Conservation (phyloP, 1,284 basidiomycete species). For the Paramarasmius palmivorus region DNA sequence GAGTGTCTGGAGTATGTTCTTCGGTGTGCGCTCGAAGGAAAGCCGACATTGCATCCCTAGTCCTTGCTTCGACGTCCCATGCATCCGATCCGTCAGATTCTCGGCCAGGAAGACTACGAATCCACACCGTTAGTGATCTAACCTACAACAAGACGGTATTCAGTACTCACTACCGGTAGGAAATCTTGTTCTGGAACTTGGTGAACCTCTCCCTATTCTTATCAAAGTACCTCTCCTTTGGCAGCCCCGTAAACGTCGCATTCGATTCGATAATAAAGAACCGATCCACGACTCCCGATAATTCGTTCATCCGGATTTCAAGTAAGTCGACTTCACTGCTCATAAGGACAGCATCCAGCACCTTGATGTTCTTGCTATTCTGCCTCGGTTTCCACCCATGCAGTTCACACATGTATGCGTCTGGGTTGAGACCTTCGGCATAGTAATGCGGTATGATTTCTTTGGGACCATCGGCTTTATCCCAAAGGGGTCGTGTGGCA, state of each 20-base stretch:
- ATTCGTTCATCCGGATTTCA: conserved; percentile 68
- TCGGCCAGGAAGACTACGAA: conserved; percentile 37
- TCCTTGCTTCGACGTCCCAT: conserved; percentile 40
- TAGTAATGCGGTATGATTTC: conserved; percentile 55
- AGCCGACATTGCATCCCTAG: conserved; percentile 43
- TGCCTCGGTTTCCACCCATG: conserved; percentile 54
- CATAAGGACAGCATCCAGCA: conserved; percentile 60
- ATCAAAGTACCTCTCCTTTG: conserved; percentile 56
- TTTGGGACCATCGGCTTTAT: conserved; percentile 49
- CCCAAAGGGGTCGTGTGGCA: conserved; percentile 67
- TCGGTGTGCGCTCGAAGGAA: conserved; percentile 40
- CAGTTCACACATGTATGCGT: conserved; percentile 46
- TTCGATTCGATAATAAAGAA: conserved; percentile 72
- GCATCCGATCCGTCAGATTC: conserved; percentile 36
- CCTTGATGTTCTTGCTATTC: conserved; percentile 28
- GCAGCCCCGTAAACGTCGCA: conserved; percentile 60
- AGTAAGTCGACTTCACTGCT: conserved; percentile 70
- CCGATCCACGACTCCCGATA: conserved; percentile 57
- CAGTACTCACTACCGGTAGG: conserved; percentile 45
- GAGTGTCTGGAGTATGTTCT: conserved; percentile 28
- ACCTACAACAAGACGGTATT: not conserved
- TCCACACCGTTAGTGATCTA: not conserved
- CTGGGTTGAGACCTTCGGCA: conserved; percentile 49
- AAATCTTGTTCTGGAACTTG: conserved; percentile 54
- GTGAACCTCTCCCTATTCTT: conserved; percentile 48